Conservation (phyloP, 1,284 basidiomycete species). For the Sanguinoderma infundibulare region DNA sequence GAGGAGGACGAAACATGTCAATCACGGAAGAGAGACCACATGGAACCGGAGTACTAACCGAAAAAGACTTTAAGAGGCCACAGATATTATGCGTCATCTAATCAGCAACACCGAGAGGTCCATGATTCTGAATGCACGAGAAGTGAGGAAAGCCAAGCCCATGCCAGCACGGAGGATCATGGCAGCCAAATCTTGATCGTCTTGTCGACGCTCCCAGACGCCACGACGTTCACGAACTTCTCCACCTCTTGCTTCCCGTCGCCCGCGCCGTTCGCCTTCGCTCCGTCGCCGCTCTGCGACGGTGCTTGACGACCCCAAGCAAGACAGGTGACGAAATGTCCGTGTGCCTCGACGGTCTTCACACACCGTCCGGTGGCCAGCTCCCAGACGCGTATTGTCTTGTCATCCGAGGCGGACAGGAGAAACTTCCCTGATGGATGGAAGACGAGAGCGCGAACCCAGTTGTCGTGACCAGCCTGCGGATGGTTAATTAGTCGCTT, state of each 20-base stretch:
- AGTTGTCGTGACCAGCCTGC: slow-evolving; percentile 69
- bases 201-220: slow-evolving; percentile 69
- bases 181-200: slow-evolving; percentile 40
- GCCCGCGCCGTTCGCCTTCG: slow-evolving; percentile 37
- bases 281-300: slow-evolving; percentile 40
- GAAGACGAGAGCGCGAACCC: slow-evolving; percentile 72
- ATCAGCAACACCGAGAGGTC: slow-evolving; percentile 12
- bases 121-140: slow-evolving; percentile 2
- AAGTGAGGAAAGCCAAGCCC: slow-evolving; percentile 12
- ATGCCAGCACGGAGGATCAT: slow-evolving; percentile 26
- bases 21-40: not conserved
- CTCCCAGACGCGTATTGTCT: slow-evolving; percentile 81
- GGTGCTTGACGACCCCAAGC: slow-evolving; percentile 64
- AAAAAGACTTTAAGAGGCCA: slow-evolving; percentile 8
- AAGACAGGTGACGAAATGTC: slow-evolving; percentile 70
- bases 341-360: slow-evolving; percentile 74
- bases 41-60: not conserved
- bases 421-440: slow-evolving; percentile 77
- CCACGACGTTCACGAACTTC: slow-evolving; percentile 66
- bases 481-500: not conserved
- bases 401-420: slow-evolving; percentile 78
- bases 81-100: slow-evolving; percentile 16
- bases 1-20: not conserved
- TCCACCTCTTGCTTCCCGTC: slow-evolving; percentile 25
- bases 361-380: slow-evolving; percentile 67